phyloP scores from a whole-genome alignment of 148 eudicot species.

The Rhododendron ovatum region DNA sequence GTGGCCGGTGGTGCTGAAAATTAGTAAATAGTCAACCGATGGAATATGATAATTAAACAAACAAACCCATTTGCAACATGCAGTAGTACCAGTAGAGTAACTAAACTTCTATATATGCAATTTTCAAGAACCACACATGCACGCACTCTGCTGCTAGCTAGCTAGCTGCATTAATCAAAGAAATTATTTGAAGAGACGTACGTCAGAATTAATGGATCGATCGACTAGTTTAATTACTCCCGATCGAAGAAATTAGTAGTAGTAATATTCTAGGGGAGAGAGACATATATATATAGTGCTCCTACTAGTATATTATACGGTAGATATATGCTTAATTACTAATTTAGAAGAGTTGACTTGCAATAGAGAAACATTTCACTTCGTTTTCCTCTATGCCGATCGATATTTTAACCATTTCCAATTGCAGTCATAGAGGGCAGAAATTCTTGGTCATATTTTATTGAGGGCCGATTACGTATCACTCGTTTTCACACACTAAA shows the following conservation, averaged over 20 bases:
- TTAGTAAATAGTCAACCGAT: background rate
- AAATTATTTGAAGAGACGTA: background rate
- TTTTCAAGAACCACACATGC: background rate
- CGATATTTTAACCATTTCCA: background rate
- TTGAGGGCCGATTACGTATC: background rate
- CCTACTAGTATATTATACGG: no score
- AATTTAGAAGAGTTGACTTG: background rate
- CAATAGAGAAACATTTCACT: background rate
- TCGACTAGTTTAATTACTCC: background rate
- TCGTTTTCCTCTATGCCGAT: background rate
- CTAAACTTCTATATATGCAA: no score
- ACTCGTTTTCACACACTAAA: background rate
- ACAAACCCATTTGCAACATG: background rate
- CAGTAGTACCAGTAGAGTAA: no score
- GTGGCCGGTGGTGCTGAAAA: background rate
- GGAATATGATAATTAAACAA: background rate
- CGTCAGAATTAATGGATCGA: no score
- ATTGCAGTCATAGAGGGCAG: background rate
- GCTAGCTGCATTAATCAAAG: background rate
- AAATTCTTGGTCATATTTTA: background rate
- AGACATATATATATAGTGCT: no score
- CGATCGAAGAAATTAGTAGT: background rate
- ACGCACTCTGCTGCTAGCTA: no score
- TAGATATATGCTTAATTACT: background rate
- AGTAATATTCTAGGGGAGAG: background rate